Conservation (phyloP, 768 basidiomycete species). For the Paxillus involutus region DNA sequence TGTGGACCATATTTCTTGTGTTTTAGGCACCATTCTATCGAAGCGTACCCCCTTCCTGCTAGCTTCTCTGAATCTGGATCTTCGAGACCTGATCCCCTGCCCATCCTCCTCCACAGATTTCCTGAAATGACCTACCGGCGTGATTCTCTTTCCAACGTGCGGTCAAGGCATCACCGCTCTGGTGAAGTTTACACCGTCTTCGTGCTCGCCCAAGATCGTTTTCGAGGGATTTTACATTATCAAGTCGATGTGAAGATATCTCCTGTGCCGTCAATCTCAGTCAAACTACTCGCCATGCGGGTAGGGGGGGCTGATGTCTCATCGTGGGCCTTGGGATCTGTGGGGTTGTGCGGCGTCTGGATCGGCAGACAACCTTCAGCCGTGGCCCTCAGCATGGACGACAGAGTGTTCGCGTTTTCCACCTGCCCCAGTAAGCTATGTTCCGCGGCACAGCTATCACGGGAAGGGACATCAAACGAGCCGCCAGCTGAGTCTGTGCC, state of each 20-base stretch:
- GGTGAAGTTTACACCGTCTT: constrained; percentile 38
- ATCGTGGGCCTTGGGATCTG: too few species aligned
- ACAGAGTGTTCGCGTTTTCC: too few species aligned
- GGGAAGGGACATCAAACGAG: too few species aligned
- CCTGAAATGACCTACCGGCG: constrained; percentile 37
- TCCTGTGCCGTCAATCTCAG: constrained; percentile 25
- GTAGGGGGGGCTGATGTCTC: too few species aligned
- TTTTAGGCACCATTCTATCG: constrained; percentile 51
- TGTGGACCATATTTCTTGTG: constrained; percentile 51
- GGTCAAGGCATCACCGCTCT: constrained; percentile 24
- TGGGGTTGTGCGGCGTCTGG: too few species aligned
- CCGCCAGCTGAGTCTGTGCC: too few species aligned
- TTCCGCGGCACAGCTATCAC: too few species aligned
- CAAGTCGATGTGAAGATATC: constrained; percentile 32
- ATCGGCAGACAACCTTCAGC: too few species aligned
- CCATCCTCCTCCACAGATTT: constrained; percentile 22
- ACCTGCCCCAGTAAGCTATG: too few species aligned
- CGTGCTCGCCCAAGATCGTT: constrained; percentile 43
- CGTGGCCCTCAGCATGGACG: too few species aligned
- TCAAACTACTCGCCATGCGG: constrained; percentile 36
- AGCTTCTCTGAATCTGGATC: constrained; percentile 15
- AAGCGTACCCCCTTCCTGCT: constrained; percentile 32
- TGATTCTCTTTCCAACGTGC: constrained; percentile 41
- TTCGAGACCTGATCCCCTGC: constrained; percentile 3
- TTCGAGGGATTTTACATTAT: constrained; percentile 53